Percentiles rank a stretch among this genome's conserved stretches.
These are phyloP conservation scores for Didymella lethalis DNA, from an alignment of 2,329 filamentous ascomycete species.

Conservation along the genomic window DNA sequence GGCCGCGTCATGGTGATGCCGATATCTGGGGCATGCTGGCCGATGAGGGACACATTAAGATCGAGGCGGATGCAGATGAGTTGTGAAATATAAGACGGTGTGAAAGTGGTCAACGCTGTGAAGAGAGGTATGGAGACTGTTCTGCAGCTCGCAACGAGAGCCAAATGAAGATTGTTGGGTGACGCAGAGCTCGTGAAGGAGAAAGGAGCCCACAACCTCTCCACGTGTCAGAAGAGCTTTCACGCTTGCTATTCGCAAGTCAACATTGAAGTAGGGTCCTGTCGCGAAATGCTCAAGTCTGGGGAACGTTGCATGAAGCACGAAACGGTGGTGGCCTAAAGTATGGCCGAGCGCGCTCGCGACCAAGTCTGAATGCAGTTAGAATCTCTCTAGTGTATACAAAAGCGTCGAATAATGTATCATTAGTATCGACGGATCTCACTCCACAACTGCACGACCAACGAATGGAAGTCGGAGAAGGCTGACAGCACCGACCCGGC, in stretches of 20 bases:
- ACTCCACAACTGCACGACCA: slow-evolving; percentile 18
- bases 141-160: background rate
- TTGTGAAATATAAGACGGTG: background rate
- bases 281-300: slow-evolving; percentile 8
- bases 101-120: background rate
- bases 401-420: slow-evolving; percentile 11
- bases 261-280: slow-evolving; percentile 7
- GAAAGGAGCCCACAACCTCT: background rate
- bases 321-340: slow-evolving; percentile 7
- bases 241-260: slow-evolving; percentile 5
- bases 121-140: background rate
- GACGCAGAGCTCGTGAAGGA: background rate
- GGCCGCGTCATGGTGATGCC: background rate
- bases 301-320: background rate
- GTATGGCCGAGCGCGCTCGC: slow-evolving; percentile 13
- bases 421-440: slow-evolving; percentile 14
- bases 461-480: slow-evolving; percentile 15
- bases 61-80: background rate
- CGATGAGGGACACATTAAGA: slow-evolving; percentile 2
- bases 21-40: slow-evolving; percentile 1
- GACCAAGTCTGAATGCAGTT: slow-evolving; percentile 15
- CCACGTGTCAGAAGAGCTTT: background rate
- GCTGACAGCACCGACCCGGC: background rate
- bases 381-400: slow-evolving; percentile 7
- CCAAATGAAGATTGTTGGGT: background rate